Evolutionary conservation across 495 filamentous ascomycete genomes (phyloP), one percentile per base, ranked within the genome.

Genomic region (Penicillium chermesinum): DNA sequence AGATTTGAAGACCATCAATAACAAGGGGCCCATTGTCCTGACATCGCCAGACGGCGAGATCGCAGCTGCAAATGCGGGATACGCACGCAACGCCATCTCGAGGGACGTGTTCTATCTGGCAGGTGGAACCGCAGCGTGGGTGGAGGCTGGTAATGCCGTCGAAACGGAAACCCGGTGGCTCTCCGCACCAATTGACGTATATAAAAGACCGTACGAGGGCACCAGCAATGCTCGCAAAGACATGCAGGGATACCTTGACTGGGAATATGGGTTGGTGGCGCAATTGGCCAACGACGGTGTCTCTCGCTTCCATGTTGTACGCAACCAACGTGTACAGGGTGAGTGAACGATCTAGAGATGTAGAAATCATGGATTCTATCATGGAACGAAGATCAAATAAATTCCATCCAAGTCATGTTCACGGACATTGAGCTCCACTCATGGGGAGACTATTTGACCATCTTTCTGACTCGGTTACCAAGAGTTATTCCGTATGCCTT

Each of bases 41-140:
- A 67, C 63, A 10, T 49, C 57, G 2, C 51, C 61, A 1, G 51
- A 59, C 44, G 71, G 76, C 18, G 54, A 62, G 20, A 38, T 72
- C 17, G 59, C 66, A 1, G 74, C 67, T 5, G 55, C 70, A 22
- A 71, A 72, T 39, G 47, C 76, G 12, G 41, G 57, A 2, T 18
- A 47, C 16, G 53, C 34, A 14, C 50, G 41, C 0, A 19, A 42
- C 6, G 10, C 33, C 13, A 4, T 46, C 3, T 44, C 50, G 6
- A 53, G 50, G 35, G 21, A 52, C 13, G 18, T 62, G 0, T 13
- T 54, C 0, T 60, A 57, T 40, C 17, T 62, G 10, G 33, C 22
- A 0, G 59, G 59, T 10, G 59, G 59, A 13, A 62, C 59, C 17
- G 36, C 38, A 14, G 56, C 57, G 1, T 62, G 59, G 59, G 36